phyloP scores from a whole-genome alignment of 208 protist species.

The Kentomonas sorsogonicus region DNA sequence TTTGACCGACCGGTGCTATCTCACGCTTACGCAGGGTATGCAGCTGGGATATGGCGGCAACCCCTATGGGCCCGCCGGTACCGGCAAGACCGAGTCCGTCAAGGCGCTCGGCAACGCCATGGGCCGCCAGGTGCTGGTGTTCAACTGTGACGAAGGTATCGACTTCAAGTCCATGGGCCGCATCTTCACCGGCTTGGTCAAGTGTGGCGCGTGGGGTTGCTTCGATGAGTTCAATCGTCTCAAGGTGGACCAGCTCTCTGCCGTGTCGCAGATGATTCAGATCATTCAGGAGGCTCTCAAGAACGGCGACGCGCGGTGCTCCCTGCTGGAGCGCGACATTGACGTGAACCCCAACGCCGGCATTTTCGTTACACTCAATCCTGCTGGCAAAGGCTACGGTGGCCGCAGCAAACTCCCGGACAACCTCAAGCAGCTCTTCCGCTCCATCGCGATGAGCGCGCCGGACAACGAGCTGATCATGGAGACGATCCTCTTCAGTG shows the following conservation, averaged over 20 bases:
- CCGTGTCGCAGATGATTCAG: constrained; percentile 99
- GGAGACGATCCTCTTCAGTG: constrained; percentile 96
- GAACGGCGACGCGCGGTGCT: constrained; percentile 68
- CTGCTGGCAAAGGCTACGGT: constrained; percentile 97
- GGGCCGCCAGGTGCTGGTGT: constrained; percentile 97
- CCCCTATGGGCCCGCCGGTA: constrained; percentile 98
- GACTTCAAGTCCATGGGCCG: constrained; percentile 98
- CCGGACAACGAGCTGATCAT: constrained; percentile 97
- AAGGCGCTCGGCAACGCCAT: constrained; percentile 97
- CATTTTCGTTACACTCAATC: constrained; percentile 99
- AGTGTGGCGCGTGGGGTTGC: constrained; percentile 98
- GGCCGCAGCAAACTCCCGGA: constrained; percentile 97
- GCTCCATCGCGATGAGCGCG: constrained; percentile 97
- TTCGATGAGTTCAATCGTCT: constrained; percentile 99
- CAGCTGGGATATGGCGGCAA: constrained; percentile 97
- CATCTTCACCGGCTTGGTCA: constrained; percentile 98
- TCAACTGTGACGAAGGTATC: constrained; percentile 99
- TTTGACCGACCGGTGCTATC: constrained; percentile 97
- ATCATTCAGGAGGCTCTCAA: constrained; percentile 97
- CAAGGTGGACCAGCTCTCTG: constrained; percentile 97
- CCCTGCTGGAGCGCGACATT: constrained; percentile 90
- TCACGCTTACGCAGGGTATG: constrained; percentile 98
- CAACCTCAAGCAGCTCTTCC: constrained; percentile 98
- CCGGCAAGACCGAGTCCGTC: constrained; percentile 98
- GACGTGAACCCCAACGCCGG: constrained; percentile 94